Evolutionary conservation across 345 rosid species (phyloP), one percentile per base, ranked within the genome.

Genomic region (Tarenaya hassleriana): DNA sequence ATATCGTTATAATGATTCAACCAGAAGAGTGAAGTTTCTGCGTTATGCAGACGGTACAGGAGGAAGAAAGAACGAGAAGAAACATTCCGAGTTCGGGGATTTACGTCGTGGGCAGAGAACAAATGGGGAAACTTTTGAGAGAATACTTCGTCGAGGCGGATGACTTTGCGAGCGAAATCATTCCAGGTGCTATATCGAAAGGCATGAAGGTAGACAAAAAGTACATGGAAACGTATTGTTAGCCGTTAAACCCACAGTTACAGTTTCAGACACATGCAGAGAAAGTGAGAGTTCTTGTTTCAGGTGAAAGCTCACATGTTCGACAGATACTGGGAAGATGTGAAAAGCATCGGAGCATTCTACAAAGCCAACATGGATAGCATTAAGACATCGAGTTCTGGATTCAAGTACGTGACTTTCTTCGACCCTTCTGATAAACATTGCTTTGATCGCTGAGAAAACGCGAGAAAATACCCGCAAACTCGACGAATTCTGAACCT

Each of bases 301-400:
- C 77, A 88, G 95, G 83, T 89, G 56, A 73, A 71, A 45, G 84
- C 81, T 56, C 70, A 76, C 71, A 51, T 62, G 32, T 83, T 86
- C 37, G 77, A 77, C 34, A 95, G 88, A 16, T 81, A 79, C 38
- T 86, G 95, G 97, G 90, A 81, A 66, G 90, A 83, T 59, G 63
- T 83, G 75, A 59, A 64, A 60, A 89, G 73, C 77, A 60, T 86
- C 49, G 61, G 69, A 62, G 86, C 85, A 21, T 83, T 81, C 66
- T 86, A 89, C 57, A 62, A 55, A 37, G 94, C 95, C 15, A 89
- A 79, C 62, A 83, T 89, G 86, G 86, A 86, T 46, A 73, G 72
- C 71, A 69, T 75, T 35, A 81, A 69, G 75, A 70, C 66, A 61
- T 66, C 67, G 14, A 60, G 50, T 48, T 51, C 46, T 32, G 66